phyloP scores from a whole-genome alignment of 306 rosid species.

The Vigna radiata region DNA sequence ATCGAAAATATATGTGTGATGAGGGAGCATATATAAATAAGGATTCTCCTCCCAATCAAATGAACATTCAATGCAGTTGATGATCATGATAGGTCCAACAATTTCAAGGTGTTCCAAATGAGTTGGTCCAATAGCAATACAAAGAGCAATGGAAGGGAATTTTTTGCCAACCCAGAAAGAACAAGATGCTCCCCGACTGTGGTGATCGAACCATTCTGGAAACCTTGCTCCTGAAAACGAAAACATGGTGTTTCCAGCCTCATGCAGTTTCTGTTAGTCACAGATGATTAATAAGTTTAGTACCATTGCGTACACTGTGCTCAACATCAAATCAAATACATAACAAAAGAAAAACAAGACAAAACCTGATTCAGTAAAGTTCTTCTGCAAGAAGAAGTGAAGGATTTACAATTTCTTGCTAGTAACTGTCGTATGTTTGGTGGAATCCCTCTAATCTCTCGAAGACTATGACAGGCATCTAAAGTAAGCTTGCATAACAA shows the following conservation, averaged over 20 bases:
- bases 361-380: conserved; percentile 18
- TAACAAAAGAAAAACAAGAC: not conserved
- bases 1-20: not conserved
- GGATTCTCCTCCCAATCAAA: too few relatives aligned
- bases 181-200: not conserved
- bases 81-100: not conserved
- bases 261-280: not conserved
- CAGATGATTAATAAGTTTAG: not conserved
- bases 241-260: conserved; percentile 14
- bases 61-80: conserved; percentile 9
- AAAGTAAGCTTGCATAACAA: not conserved
- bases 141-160: not conserved
- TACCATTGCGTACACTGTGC: not conserved
- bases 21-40: not conserved
- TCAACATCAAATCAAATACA: not conserved
- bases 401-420: not conserved
- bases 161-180: conserved; percentile 29
- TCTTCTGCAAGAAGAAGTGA: conserved; percentile 1
- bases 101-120: not conserved
- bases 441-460: conserved; percentile 32
- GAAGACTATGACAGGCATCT: not conserved
- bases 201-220: conserved; percentile 14
- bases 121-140: conserved; percentile 4
- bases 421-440: not conserved
- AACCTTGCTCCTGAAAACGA: not conserved